Evolutionary conservation across 1,139 yeast genomes (phyloP), one percentile per base, ranked within the genome.

Genomic region (Lodderomyces pseudojiufengensis): DNA sequence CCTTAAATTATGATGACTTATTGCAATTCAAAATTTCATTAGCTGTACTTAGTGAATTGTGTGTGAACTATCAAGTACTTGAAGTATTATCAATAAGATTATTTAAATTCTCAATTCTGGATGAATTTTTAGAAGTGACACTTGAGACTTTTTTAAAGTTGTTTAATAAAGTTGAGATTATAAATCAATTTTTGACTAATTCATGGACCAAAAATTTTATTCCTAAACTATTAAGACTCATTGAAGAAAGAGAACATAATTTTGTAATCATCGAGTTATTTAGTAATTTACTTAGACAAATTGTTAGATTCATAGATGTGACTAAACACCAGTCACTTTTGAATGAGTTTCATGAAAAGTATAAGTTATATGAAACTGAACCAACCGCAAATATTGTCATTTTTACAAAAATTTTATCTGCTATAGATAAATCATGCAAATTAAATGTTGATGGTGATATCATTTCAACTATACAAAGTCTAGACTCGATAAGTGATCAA

Each of bases 21-120:
- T 66, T 42, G 9, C 59, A 51, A 12, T 49, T 51, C 34, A 43
- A 46, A 27, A 63, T 65, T 32, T 56, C 71, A 2, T 58, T 80
- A 32, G 61, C 61, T 7, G 59, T 79, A 10, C 55, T 78, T 31
- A 65, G 63, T n/a, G 55, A 56, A 11, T 57, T 76, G 21, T 64
- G 76, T 32, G 65, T 70, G 12, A 72, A 65, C 42, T 60, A 65
- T 41, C 67, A 70, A 35, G 56, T 76, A 26, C 60, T 76, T 38
- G 82, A 78, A 48, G 62, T 70, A 13, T 52, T 78, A 24, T 58
- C 73, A 2, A 66, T 78, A 11, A 62, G 84, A 45, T 53, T 78
- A 22, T 55, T 73, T 46, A 47, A 26, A 40, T 36, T n/a, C 24
- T 16, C 18, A 41, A 36, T 13, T 45, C 51, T 20, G 30, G 49